Evolutionary conservation across 2,329 filamentous ascomycete genomes (phyloP), one percentile per base, ranked within the genome.

Genomic region (Cryphonectria parasitica): DNA sequence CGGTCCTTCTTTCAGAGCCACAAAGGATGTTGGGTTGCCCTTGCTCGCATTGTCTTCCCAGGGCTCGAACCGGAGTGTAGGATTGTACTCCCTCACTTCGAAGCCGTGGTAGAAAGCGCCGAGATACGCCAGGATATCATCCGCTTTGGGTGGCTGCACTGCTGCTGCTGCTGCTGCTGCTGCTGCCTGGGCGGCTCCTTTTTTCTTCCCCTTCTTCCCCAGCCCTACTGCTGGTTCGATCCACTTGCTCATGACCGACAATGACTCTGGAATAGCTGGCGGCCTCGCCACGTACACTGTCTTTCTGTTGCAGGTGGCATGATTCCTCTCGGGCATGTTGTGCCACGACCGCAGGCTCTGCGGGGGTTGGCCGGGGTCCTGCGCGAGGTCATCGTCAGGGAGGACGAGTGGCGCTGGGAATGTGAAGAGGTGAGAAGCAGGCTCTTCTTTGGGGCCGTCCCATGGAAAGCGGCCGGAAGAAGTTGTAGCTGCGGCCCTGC

Each of bases 351-450:
- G 80, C 58, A 88, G 79, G 54, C 82, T 86, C 73, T 92, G 89
- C 0, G 84, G 78, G 0, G 83, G 80, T 54, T 82, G 82, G 6
- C 84, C 79, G 0, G 86, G 85, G 54, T 91, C 85, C 45, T 82
- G 78, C 0, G 85, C 83, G 0, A 92, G 80, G 28, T 88, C 87
- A 75, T 91, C 89, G 2, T 80, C 82, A 0, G 90, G 89, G 0
- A 92, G 79, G 0, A 90, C 80, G 7, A 92, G 76, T 0, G 89
- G 88, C 0, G 81, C 87, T 0, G 89, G 89, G 72, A 90, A 92
- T 0, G 80, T 78, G 43, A 71, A 74, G 0, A 70, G 67, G 28
- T 80, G 74, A 11, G 71, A 71, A 61, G 66, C 70, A 6, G 75
- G 70, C 1, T 73, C 67, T 3, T 74, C 69, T 1, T 73, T 60